Evolutionary conservation across 2,329 filamentous ascomycete genomes (phyloP).

Genomic region (Beauveria sp.): DNA sequence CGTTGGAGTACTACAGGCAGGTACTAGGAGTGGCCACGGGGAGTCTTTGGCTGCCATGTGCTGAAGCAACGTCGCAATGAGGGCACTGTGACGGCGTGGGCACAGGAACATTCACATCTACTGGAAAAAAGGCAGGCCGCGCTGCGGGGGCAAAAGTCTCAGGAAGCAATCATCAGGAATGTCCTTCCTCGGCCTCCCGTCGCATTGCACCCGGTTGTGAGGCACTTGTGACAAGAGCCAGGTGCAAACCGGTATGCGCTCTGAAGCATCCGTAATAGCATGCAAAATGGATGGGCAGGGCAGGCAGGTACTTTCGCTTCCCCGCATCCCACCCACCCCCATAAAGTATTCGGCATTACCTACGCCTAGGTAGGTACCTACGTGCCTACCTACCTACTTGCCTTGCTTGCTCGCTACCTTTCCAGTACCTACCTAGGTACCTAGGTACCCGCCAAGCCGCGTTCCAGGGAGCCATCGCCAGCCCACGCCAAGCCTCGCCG

Average conservation of each 20-base stretch:
- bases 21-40: too few species aligned
- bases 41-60: too few species aligned
- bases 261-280: too few species aligned
- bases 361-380: neutral
- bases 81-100: too few species aligned
- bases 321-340: neutral
- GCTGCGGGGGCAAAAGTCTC: slow-evolving; percentile 5
- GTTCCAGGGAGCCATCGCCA: neutral
- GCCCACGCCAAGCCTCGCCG: neutral
- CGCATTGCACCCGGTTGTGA: neutral
- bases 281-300: too few species aligned
- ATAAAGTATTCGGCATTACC: neutral
- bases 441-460: neutral
- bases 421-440: neutral
- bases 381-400: neutral
- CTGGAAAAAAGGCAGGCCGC: neutral
- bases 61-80: too few species aligned
- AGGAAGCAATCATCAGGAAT: slow-evolving; percentile 4
- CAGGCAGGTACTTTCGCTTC: neutral
- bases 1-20: too few species aligned
- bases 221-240: neutral
- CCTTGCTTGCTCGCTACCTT: neutral
- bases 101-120: too few species aligned
- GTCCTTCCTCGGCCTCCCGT: neutral
- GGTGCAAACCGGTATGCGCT: neutral